Base-by-base conservation (phyloP, 139 green algal species). In the Chlorella sp. region DNA sequence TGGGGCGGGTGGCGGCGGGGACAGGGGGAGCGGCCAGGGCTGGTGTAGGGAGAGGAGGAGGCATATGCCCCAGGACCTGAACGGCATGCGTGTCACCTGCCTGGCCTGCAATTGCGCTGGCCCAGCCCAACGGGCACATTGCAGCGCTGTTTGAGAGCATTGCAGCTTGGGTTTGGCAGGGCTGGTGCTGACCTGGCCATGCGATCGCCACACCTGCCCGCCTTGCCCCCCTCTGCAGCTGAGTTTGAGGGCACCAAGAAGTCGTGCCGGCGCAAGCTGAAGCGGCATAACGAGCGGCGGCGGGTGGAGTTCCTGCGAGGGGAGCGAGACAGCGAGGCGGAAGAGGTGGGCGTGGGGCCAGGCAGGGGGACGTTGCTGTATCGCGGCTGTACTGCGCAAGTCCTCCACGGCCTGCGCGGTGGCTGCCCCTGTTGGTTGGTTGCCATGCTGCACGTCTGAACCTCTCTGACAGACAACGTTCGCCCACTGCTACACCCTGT, bases 261-360 rank as follows among this genome's bases (percentile, higher is more conserved):
- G 60, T 73, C 36, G 9, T 88, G 85, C 67, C 79, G 78, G 12
- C 44, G 68, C 69, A 82, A 88, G 80, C 80, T 88, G 62, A 73
- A 84, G 34, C 67, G 68, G 13, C 85, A 87, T 62, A 88, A 88
- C 72, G 74, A 87, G 72, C 85, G 85, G 32, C 78, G 85, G 34
- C 56, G 78, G 11, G 60, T 82, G 32, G 76, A 82, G 76, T 70
- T 57, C 25, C 2, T 36, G 25, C 76, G 76, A 4, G 70, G 70
- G 3, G 70, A 60, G 26, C 28, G 28, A 1, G 76, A 82, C 13
- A 72, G 57, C 60, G 57, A 72, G 0, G 25, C 38, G 11, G 76
- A 73, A 21, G 51, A 60, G 51, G 51, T 60, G 51, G 56, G 74
- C n/a, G 74, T 16, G 23, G 23, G 65, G 17, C 32, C 15, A 12